phyloP scores from a whole-genome alignment of 495 filamentous ascomycete genomes.

The Achaetomiella virescens region DNA sequence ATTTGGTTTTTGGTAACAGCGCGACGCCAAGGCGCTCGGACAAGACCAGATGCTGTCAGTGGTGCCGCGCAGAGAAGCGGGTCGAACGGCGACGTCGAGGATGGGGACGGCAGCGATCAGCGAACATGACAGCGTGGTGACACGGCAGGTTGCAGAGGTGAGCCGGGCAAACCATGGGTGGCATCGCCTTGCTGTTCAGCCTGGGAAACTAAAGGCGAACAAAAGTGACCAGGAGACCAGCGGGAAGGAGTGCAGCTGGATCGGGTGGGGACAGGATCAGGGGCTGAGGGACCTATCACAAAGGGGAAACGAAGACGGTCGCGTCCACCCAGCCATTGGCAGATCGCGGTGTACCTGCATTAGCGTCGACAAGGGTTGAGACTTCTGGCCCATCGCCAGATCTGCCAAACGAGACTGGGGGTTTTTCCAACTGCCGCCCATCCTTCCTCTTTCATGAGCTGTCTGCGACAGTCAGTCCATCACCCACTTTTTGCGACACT shows the following conservation, averaged over 20 bases:
- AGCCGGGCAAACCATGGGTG: too few relatives aligned
- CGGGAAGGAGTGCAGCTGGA: neutral
- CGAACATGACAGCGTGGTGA: too few relatives aligned
- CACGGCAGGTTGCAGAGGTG: too few relatives aligned
- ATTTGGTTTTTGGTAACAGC: neutral
- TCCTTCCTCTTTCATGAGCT: neutral
- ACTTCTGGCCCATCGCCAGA: neutral
- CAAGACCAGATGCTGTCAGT: neutral
- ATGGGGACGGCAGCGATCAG: too few relatives aligned
- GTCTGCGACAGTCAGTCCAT: too few relatives aligned
- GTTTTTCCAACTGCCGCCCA: neutral
- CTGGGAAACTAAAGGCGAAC: neutral
- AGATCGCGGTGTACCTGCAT: neutral
- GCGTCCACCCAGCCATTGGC: neutral
- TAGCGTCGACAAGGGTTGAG: neutral
- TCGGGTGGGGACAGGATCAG: neutral
- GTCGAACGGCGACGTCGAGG: neutral
- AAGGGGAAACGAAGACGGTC: neutral
- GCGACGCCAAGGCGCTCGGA: neutral
- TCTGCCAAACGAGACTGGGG: neutral
- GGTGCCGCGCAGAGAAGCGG: neutral
- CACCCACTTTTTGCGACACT: too few relatives aligned
- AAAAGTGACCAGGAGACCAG: neutral
- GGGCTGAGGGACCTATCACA: neutral
- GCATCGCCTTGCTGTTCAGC: conserved; percentile 5